These are phyloP conservation scores for Phaseolus lunatus DNA, from an alignment of 306 rosid species.

Conservation along the genomic window DNA sequence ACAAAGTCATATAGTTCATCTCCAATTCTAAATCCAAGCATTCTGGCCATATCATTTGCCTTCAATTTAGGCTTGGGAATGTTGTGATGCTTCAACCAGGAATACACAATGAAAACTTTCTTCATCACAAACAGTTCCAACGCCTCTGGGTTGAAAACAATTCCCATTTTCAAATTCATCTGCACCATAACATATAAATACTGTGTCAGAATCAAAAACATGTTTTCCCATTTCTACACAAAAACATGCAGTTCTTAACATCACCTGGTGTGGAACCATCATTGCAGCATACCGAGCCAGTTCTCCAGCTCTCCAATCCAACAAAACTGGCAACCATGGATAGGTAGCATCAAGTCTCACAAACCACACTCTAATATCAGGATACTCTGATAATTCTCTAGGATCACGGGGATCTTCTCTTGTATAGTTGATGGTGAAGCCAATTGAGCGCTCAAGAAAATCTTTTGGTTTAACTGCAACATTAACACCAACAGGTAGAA, in stretches of 20 bases:
- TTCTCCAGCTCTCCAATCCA: constrained; percentile 97
- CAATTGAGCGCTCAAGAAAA: constrained; percentile 79
- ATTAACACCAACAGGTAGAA: constrained; percentile 34
- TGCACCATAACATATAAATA: constrained; percentile 48
- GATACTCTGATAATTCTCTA: constrained; percentile 79
- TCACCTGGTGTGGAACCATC: constrained; percentile 98
- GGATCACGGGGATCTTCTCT: constrained; percentile 80
- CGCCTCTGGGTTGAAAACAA: constrained; percentile 94
- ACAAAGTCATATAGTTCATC: constrained; percentile 78
- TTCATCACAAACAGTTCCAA: constrained; percentile 84
- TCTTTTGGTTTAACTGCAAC: constrained; percentile 72
- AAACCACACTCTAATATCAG: constrained; percentile 93
- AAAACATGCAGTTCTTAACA: constrained; percentile 2
- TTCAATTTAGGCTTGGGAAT: constrained; percentile 81
- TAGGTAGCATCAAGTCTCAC: constrained; percentile 86
- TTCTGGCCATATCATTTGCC: constrained; percentile 88
- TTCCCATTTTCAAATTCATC: constrained; percentile 93
- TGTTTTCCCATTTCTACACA: neutral
- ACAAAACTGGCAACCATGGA: constrained; percentile 89
- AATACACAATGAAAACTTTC: constrained; percentile 78
- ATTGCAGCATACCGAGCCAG: constrained; percentile 94
- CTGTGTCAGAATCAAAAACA: constrained; percentile 14
- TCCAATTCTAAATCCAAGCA: constrained; percentile 97
- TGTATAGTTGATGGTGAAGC: constrained; percentile 77
- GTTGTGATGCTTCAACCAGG: constrained; percentile 86